Percentiles rank a stretch among this genome's conserved stretches.
Conservation (phyloP, 208 protist genomes). For the Tritrichomonas foetus region DNA sequence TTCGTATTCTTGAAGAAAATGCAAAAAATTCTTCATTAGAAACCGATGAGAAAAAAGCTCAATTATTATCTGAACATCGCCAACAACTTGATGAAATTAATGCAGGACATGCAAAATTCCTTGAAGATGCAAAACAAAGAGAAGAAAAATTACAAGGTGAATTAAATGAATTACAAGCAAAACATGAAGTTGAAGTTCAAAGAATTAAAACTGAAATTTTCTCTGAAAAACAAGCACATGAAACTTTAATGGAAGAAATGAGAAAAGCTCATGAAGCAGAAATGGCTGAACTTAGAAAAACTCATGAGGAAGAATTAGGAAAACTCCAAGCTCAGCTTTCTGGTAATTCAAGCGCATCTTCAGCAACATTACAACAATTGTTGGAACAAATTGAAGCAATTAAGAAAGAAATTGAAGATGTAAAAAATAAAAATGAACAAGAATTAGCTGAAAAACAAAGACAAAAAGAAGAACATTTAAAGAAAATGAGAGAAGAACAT, state of each 20-base stretch:
- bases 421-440: neutral
- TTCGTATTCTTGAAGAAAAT: neutral
- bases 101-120: neutral
- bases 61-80: neutral
- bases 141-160: neutral
- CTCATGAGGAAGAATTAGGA: neutral
- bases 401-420: neutral
- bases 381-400: neutral
- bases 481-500: neutral
- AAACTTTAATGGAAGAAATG: neutral
- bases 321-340: neutral
- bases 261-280: neutral
- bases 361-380: neutral
- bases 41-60: neutral
- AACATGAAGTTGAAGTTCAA: conserved; percentile 11
- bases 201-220: neutral
- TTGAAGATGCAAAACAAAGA: neutral
- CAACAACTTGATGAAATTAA: neutral
- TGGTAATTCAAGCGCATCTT: too few species aligned
- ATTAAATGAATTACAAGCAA: neutral
- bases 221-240: neutral
- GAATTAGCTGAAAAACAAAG: neutral
- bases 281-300: neutral
- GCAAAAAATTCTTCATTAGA: neutral
- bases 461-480: neutral